These are phyloP conservation scores for Vicia faba DNA, from an alignment of 306 rosid species.

Conservation along the genomic window DNA sequence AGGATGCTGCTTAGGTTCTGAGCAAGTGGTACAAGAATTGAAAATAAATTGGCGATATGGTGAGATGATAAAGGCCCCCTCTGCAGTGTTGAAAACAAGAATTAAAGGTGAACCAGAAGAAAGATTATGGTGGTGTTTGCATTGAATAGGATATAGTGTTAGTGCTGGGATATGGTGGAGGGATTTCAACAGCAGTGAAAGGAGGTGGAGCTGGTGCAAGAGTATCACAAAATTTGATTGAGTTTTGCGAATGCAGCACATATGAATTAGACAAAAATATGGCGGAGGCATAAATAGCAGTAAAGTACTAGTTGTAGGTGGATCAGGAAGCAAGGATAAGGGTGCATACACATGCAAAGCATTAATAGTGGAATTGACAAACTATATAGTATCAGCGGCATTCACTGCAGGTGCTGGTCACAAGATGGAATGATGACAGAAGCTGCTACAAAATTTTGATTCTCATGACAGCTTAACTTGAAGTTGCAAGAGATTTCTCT, in stretches of 20 bases:
- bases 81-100: neutral
- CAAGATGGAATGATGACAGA: neutral
- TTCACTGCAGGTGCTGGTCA: neutral
- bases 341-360: neutral
- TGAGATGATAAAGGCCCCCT: neutral
- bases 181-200: neutral
- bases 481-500: neutral
- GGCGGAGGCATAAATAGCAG: neutral
- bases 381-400: neutral
- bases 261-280: neutral
- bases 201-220: neutral
- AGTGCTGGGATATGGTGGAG: neutral
- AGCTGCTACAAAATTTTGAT: neutral
- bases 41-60: neutral
- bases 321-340: neutral
- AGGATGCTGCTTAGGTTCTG: neutral
- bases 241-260: neutral
- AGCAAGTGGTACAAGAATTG: neutral
- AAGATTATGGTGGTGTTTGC: neutral
- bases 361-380: neutral
- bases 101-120: neutral
- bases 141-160: neutral
- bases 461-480: neutral
- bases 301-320: neutral
- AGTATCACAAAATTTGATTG: neutral